Percentiles rank a stretch among this genome's conserved stretches.
phyloP scores from a whole-genome alignment of 1,284 basidiomycete genomes.

The Ustanciosporium gigantosporum region DNA sequence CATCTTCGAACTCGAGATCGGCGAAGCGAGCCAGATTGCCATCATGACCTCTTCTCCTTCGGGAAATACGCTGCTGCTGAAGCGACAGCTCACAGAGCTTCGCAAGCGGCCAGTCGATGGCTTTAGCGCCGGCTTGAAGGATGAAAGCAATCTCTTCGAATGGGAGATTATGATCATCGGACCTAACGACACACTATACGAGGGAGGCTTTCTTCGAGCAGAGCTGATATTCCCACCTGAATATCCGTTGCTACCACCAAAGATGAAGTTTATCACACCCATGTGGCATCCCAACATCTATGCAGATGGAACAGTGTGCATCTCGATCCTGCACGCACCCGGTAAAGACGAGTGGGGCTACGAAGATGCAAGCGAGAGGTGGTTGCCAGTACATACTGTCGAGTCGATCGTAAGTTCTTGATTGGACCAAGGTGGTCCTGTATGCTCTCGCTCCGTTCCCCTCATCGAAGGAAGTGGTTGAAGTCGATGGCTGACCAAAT shows the following conservation, averaged over 20 bases:
- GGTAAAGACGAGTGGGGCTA: constrained; percentile 98
- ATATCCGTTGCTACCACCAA: constrained; percentile 88
- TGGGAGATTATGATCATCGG: constrained; percentile 62
- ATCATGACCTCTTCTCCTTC: constrained; percentile 52
- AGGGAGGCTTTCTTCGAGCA: constrained; percentile 59
- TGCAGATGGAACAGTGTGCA: constrained; percentile 83
- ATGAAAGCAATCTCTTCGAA: constrained; percentile 59
- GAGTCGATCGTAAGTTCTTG: constrained; percentile 85
- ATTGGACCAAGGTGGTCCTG: too few species aligned
- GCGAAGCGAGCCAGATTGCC: too few species aligned
- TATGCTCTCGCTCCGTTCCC: too few species aligned
- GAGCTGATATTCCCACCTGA: constrained; percentile 59
- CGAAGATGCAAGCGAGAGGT: constrained; percentile 94
- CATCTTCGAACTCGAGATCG: too few species aligned
- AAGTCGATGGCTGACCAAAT: too few species aligned
- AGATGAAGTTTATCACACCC: constrained; percentile 89
- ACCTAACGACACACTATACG: constrained; percentile 60
- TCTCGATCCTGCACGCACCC: constrained; percentile 96
- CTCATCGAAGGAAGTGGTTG: too few species aligned
- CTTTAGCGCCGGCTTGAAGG: constrained; percentile 61
- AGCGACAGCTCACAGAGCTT: constrained; percentile 58
- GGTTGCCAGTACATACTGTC: constrained; percentile 95
- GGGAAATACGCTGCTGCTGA: constrained; percentile 57
- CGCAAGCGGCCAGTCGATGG: constrained; percentile 60
- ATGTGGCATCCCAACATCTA: constrained; percentile 99